Evolutionary conservation across 169 alveolate genomes (phyloP).

Genomic region (Plasmodium cynomolgi): DNA sequence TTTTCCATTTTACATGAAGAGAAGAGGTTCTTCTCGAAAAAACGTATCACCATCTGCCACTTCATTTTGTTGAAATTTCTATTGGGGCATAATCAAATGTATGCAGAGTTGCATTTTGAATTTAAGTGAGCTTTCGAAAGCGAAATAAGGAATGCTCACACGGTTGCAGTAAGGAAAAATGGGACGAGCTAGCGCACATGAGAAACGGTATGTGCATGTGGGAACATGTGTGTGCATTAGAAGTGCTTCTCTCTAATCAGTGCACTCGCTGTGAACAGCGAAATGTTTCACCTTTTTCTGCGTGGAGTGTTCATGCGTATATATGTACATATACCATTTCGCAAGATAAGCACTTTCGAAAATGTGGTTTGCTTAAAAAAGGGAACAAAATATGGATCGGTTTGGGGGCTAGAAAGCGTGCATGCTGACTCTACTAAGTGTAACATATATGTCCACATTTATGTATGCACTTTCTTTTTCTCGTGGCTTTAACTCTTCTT

Average conservation of each 20-base stretch:
- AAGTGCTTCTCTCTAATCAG: neutral
- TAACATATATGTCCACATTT: neutral
- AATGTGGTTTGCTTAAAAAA: neutral
- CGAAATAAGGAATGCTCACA: neutral
- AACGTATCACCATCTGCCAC: neutral
- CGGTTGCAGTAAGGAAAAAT: neutral
- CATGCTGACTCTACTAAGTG: neutral
- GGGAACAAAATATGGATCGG: neutral
- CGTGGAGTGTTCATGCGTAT: neutral
- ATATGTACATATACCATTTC: neutral
- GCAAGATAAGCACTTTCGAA: neutral
- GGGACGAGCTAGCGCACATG: neutral
- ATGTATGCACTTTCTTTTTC: neutral
- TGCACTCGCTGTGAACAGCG: neutral
- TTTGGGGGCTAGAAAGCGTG: neutral
- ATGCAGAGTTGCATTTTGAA: neutral
- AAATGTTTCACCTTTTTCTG: neutral
- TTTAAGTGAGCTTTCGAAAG: neutral
- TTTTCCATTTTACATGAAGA: neutral
- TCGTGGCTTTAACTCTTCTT: neutral
- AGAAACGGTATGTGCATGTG: neutral
- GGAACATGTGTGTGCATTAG: neutral
- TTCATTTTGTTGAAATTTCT: slow-evolving; percentile 4
- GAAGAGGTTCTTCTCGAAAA: neutral
- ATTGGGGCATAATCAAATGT: neutral